Conservation (phyloP, 2,329 filamentous ascomycete species). For the Amauroascus niger region DNA sequence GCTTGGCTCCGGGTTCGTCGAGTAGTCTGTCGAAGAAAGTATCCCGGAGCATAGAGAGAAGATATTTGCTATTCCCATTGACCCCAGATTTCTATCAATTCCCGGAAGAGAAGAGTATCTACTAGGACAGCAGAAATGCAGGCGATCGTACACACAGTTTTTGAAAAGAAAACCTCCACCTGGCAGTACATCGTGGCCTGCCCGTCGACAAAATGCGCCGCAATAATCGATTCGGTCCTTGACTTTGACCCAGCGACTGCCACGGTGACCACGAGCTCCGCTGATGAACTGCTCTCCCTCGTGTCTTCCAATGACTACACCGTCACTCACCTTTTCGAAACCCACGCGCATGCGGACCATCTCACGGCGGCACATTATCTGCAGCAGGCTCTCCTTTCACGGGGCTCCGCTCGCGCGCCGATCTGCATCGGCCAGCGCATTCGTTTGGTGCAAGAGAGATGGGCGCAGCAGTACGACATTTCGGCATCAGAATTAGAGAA, state of each 20-base stretch:
- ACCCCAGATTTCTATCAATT: not conserved
- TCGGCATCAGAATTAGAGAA: slow-evolving; percentile 34
- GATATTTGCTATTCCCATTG: not conserved
- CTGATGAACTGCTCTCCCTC: slow-evolving; percentile 42
- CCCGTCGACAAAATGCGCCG: slow-evolving; percentile 37
- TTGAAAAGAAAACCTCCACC: slow-evolving; percentile 40
- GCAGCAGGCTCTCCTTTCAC: slow-evolving; percentile 33
- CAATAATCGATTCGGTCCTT: slow-evolving; percentile 52
- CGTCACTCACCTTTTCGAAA: slow-evolving; percentile 47
- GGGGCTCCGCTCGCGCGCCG: slow-evolving; percentile 30
- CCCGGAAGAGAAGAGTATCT: no score
- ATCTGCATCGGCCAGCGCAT: slow-evolving; percentile 52
- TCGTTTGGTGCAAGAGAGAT: slow-evolving; percentile 42
- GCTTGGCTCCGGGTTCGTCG: not conserved
- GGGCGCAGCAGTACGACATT: slow-evolving; percentile 44
- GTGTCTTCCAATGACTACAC: slow-evolving; percentile 38
- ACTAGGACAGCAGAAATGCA: slow-evolving; percentile 21
- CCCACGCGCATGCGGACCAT: slow-evolving; percentile 53
- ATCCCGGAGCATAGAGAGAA: not conserved
- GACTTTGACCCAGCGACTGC: slow-evolving; percentile 41
- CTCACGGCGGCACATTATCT: slow-evolving; percentile 50
- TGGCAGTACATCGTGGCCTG: slow-evolving; percentile 54
- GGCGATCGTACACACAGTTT: slow-evolving; percentile 34
- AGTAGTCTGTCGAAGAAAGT: not conserved
- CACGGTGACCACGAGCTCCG: slow-evolving; percentile 40